These are phyloP conservation scores for Stachybotrys elegans DNA, from an alignment of 2,329 filamentous ascomycete species.

Conservation along the genomic window DNA sequence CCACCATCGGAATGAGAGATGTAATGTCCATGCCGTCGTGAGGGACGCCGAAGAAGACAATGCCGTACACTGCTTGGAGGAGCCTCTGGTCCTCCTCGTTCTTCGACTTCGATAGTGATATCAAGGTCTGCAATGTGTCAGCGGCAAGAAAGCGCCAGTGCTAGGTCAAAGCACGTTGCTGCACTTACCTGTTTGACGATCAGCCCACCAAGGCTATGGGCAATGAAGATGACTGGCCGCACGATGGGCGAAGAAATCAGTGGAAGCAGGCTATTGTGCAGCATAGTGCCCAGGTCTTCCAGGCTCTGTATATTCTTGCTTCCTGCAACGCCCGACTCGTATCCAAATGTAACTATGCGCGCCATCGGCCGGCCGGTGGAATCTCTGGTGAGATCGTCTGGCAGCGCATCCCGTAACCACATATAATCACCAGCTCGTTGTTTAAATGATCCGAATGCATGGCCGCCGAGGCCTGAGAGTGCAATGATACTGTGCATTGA, in stretches of 20 bases:
- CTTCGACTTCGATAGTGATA: conserved; percentile 3
- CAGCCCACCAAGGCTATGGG: conserved; percentile 3
- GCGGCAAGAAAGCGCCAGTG: neutral
- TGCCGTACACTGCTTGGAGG: conserved; percentile 5
- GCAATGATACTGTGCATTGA: conserved; percentile 7
- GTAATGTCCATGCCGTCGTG: conserved; percentile 10
- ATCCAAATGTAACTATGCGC: conserved; percentile 21
- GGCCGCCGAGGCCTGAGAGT: conserved; percentile 17
- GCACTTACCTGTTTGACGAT: conserved; percentile 10
- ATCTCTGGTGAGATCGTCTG: conserved; percentile 11
- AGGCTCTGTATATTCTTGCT: conserved; percentile 14
- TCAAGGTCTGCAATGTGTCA: conserved; percentile 1
- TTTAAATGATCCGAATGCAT: conserved; percentile 25
- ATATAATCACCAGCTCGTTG: conserved; percentile 16
- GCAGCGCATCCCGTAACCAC: conserved; percentile 24
- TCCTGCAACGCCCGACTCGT: conserved; percentile 12
- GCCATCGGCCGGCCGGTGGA: conserved; percentile 5
- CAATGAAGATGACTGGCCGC: conserved; percentile 9
- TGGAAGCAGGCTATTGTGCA: neutral
- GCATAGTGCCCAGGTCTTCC: conserved; percentile 1
- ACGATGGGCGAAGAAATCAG: neutral
- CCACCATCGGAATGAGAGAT: conserved; percentile 7
- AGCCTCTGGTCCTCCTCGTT: conserved; percentile 3
- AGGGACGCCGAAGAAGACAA: conserved; percentile 10
- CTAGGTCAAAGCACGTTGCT: too few species aligned